Evolutionary conservation across 2,329 filamentous ascomycete genomes (phyloP).

Genomic region (Dryadomyces sulphureus): DNA sequence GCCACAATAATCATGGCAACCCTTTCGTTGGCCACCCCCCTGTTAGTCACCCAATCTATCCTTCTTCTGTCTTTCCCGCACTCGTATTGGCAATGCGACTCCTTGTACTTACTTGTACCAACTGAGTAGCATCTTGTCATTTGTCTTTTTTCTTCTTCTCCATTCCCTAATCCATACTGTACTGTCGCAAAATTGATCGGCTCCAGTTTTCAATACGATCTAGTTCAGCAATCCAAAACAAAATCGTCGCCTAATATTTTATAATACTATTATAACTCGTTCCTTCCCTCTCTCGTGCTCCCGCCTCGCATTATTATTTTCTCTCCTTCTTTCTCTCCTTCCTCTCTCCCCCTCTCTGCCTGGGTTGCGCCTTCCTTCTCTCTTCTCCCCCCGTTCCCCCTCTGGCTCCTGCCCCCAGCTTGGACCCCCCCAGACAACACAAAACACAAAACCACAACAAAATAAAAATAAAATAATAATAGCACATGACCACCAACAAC

Average conservation of each 20-base stretch:
- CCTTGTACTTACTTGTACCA: background rate
- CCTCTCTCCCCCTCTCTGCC: background rate
- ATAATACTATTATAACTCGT: constrained; percentile 1
- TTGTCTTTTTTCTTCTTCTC: background rate
- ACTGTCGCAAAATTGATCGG: constrained; percentile 2
- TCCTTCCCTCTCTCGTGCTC: background rate
- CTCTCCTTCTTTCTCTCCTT: background rate
- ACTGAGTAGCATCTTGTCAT: background rate
- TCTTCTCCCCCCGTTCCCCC: background rate
- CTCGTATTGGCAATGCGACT: too few relatives aligned
- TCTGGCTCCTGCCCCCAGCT: background rate
- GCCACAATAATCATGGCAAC: constrained; percentile 2
- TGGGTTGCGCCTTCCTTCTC: background rate
- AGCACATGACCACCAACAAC: background rate
- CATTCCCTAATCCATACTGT: background rate
- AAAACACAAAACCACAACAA: background rate
- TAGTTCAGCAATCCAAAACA: constrained; percentile 2
- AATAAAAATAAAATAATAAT: background rate
- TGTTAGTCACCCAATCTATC: background rate
- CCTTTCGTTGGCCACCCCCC: background rate
- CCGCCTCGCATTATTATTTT: background rate
- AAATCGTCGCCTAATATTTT: background rate
- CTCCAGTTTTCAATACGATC: constrained; percentile 3
- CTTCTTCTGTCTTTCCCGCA: constrained; percentile 1
- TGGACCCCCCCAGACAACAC: background rate